A percentile compares a stretch with the other conserved stretches of the same genome.
phyloP scores from a whole-genome alignment of 306 rosid genomes.

The Begonia peltatifolia region DNA sequence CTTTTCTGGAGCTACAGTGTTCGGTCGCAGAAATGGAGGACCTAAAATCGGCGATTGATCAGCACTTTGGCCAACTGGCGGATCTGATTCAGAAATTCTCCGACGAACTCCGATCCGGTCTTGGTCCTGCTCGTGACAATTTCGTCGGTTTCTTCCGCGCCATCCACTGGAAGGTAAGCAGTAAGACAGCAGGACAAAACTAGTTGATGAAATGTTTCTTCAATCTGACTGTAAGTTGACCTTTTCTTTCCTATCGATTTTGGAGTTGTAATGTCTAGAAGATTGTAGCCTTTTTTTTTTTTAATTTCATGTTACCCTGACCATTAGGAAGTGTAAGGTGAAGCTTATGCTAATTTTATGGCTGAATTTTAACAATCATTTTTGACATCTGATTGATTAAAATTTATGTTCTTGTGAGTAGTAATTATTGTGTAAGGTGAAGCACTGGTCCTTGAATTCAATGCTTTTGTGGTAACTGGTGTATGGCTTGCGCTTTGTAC shows the following conservation, averaged over 20 bases:
- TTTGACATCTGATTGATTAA: no score
- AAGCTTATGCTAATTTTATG: no score
- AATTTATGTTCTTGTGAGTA: no score
- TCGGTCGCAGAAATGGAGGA: constrained; percentile 31
- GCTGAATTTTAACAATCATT: no score
- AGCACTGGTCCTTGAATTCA: no score
- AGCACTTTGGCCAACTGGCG: constrained; percentile 59
- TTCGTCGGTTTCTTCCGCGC: constrained; percentile 85
- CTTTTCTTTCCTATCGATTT: neutral
- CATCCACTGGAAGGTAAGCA: constrained; percentile 70
- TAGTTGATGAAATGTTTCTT: neutral
- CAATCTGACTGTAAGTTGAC: constrained; percentile 2
- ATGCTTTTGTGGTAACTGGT: neutral
- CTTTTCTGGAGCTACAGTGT: no score
- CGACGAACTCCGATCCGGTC: constrained; percentile 53
- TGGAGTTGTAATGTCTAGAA: no score
- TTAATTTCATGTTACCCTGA: no score
- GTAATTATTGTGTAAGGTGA: no score
- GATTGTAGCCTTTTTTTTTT: no score
- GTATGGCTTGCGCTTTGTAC: neutral
- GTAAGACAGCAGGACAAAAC: neutral
- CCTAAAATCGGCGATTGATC: constrained; percentile 52
- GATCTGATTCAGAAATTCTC: constrained; percentile 70
- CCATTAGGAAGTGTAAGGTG: no score
- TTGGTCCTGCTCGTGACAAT: constrained; percentile 62